Conservation (phyloP, 306 rosid species). For the Prunus fruticosa region DNA sequence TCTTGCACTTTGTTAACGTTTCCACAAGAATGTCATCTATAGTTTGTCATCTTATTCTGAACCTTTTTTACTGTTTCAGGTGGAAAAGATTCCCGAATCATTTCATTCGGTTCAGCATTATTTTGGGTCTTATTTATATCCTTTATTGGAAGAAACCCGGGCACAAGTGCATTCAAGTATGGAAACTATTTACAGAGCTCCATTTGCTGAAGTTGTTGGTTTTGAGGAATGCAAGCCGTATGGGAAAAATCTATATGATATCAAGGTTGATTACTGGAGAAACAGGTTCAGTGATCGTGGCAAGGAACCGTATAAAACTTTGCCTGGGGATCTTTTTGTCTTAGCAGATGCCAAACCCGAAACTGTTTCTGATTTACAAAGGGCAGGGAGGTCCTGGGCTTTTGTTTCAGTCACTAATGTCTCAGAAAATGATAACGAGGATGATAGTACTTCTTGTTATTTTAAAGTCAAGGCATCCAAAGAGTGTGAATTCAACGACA, state of each 20-base stretch:
- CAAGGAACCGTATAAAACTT: constrained; percentile 56
- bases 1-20: background rate
- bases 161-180: constrained; percentile 49
- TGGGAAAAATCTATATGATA: constrained; percentile 25
- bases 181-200: constrained; percentile 45
- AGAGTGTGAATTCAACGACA: constrained; percentile 21
- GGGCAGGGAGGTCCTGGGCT: constrained; percentile 52
- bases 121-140: constrained; percentile 43
- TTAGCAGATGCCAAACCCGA: constrained; percentile 59
- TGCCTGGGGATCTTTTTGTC: constrained; percentile 62
- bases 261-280: constrained; percentile 44
- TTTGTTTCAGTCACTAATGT: constrained; percentile 40
- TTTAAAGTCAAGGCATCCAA: constrained; percentile 46
- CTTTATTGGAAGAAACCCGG: constrained; percentile 69
- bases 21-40: background rate
- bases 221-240: constrained; percentile 24
- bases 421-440: constrained; percentile 27
- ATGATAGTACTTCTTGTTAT: constrained; percentile 25
- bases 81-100: constrained; percentile 40
- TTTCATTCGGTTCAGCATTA: constrained; percentile 44
- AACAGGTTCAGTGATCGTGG: constrained; percentile 47
- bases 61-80: constrained; percentile 27
- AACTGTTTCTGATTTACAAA: constrained; percentile 39
- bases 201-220: constrained; percentile 46
- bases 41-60: background rate